These are phyloP conservation scores for Dendryphion nanum DNA, from an alignment of 2,329 filamentous ascomycete species.

Conservation along the genomic window DNA sequence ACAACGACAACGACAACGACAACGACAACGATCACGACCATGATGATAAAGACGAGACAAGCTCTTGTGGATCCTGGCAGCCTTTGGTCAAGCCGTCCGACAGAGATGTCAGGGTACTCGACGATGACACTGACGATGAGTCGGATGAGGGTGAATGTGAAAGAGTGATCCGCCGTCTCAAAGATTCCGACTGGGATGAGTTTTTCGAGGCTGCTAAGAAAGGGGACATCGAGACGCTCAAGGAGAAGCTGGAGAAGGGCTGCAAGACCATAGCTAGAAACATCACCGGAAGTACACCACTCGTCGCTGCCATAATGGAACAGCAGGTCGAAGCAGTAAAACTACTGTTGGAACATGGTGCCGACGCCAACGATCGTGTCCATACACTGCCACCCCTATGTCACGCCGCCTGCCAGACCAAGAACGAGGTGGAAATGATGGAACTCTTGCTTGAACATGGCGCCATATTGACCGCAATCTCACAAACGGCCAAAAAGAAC, in stretches of 20 bases:
- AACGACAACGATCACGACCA: no score
- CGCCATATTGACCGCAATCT: constrained; percentile 9
- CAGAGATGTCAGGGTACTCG: no score
- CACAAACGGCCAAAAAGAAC: constrained; percentile 10
- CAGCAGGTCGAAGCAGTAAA: constrained; percentile 8
- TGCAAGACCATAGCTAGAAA: constrained; percentile 8
- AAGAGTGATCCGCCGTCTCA: background rate
- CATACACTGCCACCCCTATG: constrained; percentile 8
- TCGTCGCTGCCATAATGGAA: constrained; percentile 14
- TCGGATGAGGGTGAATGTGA: background rate
- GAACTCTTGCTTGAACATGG: constrained; percentile 18
- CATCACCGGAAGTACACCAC: constrained; percentile 8
- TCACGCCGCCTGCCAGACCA: constrained; percentile 9
- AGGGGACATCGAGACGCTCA: constrained; percentile 9
- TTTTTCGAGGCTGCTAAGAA: constrained; percentile 8
- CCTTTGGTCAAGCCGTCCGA: no score
- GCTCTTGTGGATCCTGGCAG: constrained; percentile 1
- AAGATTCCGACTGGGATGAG: constrained; percentile 1
- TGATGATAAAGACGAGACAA: background rate
- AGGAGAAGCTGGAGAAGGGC: constrained; percentile 8
- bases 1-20: background rate
- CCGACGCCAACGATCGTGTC: constrained; percentile 8
- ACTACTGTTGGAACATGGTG: constrained; percentile 15
- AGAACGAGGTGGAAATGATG: constrained; percentile 10
- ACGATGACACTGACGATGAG: background rate